Evolutionary conservation across 139 green algal species (phyloP), one percentile per base, ranked within the genome.

Genomic region (Chlorella sp.): DNA sequence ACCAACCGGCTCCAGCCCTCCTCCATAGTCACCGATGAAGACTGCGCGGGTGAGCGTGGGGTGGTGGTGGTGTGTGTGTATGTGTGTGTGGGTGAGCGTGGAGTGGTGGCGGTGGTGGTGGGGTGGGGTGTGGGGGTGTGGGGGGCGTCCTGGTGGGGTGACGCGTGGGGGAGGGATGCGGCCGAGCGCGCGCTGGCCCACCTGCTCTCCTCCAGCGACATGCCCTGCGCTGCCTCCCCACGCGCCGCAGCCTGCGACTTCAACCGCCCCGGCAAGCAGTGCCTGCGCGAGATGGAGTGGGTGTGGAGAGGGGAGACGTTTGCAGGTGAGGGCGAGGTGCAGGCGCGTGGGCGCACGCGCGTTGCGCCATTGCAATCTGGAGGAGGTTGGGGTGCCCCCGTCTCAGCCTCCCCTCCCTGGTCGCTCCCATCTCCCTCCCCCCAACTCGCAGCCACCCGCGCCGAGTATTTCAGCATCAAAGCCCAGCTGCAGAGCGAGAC

Each of bases 231-330:
- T 25, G 42, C 68, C 64, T 51, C 64, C 14, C 91, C 97, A 69
- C 87, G 95, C 76, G 98, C 95, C 81, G 95, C 95, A 5, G 94
- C 95, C 5, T 99, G 95, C 84, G 92, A 94, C 82, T 99, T 97
- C 88, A 99, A 99, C 83, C 82, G 77, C 14, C 93, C 94, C 6
- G 92, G 88, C 67, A 98, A 98, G 85, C 97, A 77, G 0, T 99
- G 95, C 87, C 86, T 98, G 82, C 87, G 95, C 21, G 58, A 87
- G 42, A 95, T 99, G 93, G 92, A 98, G 75, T 99, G 95, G 95
- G 90, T 96, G 62, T 98, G 95, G 95, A 81, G 95, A 8, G 95
- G 95, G 23, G 95, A 99, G 89, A 85, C 87, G 62, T 99, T 89
- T 76, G 67, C 85, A 21, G 71, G 71, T 77, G 60, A 3, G 56